Evolutionary conservation across 139 green algal species (phyloP).

Genomic region (Chlamydomonas asymmetrica): DNA sequence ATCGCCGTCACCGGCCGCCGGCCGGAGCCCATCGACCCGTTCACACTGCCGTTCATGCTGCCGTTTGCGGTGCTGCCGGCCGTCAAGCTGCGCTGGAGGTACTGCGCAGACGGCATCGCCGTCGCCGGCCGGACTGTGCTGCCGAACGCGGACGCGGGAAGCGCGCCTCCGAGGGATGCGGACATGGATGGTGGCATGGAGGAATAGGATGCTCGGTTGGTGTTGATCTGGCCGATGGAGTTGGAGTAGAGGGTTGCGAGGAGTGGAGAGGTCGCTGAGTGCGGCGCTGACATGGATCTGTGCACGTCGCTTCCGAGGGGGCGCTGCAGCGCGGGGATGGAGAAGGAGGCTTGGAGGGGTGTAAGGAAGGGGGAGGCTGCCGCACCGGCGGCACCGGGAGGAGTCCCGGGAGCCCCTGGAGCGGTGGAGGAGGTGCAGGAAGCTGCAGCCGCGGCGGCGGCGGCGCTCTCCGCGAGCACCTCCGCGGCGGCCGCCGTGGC

Average conservation of each 20-base stretch:
- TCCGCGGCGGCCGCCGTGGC: conserved; percentile 16
- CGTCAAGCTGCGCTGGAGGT: background rate
- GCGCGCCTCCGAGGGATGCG: too few species aligned
- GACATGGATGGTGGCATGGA: too few species aligned
- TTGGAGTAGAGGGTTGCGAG: too few species aligned
- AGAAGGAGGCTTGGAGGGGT: conserved; percentile 11
- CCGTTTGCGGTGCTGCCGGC: background rate
- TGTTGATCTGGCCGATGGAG: too few species aligned
- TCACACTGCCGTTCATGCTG: background rate
- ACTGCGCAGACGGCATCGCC: background rate
- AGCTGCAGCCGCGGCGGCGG: background rate
- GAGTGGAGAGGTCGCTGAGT: background rate
- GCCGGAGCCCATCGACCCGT: background rate
- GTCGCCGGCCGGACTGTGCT: background rate
- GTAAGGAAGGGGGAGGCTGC: background rate
- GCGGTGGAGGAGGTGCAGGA: too few species aligned
- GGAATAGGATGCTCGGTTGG: too few species aligned
- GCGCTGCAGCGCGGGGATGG: background rate
- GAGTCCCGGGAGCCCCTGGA: background rate
- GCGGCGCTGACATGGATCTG: background rate
- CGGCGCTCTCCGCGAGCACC: background rate
- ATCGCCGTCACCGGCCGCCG: background rate
- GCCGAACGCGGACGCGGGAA: background rate
- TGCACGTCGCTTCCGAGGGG: background rate
- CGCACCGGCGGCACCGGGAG: background rate